phyloP scores from a whole-genome alignment of 164 flowering plant genomes.

The Nelumbo lutea region DNA sequence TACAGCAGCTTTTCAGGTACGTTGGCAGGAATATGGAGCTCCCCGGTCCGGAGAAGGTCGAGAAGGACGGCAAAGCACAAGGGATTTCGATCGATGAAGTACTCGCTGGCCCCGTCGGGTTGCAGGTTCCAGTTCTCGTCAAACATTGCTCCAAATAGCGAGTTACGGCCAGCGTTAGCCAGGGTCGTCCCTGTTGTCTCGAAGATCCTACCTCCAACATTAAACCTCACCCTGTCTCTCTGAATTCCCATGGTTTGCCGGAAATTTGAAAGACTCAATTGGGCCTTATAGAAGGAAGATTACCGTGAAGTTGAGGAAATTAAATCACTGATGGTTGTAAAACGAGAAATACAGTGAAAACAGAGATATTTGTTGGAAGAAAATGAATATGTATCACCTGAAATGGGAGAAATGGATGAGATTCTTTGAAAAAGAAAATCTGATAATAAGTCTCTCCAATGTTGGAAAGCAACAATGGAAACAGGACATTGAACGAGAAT shows the following conservation, averaged over 20 bases:
- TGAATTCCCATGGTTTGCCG: slow-evolving; percentile 42
- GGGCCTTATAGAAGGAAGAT: neutral
- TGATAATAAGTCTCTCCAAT: neutral
- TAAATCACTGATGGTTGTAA: neutral
- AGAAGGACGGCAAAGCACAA: slow-evolving; percentile 73
- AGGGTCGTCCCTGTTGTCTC: slow-evolving; percentile 85
- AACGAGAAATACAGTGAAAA: neutral
- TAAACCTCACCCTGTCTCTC: slow-evolving; percentile 58
- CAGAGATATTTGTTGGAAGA: neutral
- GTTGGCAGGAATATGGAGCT: slow-evolving; percentile 54
- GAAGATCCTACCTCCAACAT: slow-evolving; percentile 76
- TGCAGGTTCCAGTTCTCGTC: slow-evolving; percentile 65
- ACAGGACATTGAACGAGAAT: too few species aligned
- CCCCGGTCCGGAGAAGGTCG: slow-evolving; percentile 77
- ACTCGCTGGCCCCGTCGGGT: slow-evolving; percentile 13
- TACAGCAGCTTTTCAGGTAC: slow-evolving; percentile 53
- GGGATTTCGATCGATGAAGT: slow-evolving; percentile 82
- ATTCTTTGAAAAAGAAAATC: neutral
- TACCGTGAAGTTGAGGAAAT: neutral
- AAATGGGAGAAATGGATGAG: neutral
- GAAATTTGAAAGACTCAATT: slow-evolving; percentile 14
- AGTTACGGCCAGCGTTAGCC: slow-evolving; percentile 71
- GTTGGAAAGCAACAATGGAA: neutral
- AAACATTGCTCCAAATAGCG: slow-evolving; percentile 71
- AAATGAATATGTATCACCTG: neutral